Evolutionary conservation across 148 eudicot species (phyloP), one percentile per base, ranked within the genome.

Genomic region (Cornus florida): DNA sequence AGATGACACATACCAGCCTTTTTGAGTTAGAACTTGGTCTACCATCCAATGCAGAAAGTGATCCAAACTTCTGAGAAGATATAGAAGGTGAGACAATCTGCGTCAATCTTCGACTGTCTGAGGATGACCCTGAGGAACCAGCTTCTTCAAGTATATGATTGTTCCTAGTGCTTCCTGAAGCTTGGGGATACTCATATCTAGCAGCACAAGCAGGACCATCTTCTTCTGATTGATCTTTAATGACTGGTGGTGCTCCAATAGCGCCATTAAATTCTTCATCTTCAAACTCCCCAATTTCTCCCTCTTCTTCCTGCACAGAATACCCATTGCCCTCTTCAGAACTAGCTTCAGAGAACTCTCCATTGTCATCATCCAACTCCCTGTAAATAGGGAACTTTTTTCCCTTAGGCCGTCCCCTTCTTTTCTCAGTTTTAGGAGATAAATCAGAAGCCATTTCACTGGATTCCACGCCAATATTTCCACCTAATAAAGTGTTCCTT

Each of bases 21-120:
- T 89, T 93, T 14, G 95, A 90, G 32, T 87, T 86, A 82, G 99
- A 90, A 83, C 85, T 80, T 70, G 98, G 97, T 86, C 97, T 91
- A 75, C 92, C 91, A 79, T 92, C 99, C 74, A 96, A 83, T 65
- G 99, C 98, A 80, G 99, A 96, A 70, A 96, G 88, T 72, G 98
- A 91, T 17, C 97, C 91, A 76, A 96, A 96, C 77, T 96, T 96
- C 90, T 92, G 99, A 81, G 95, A 89, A 80, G 99, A 89, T 12
- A 81, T 75, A 74, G 98, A 90, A 31, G 97, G 95, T 9, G 93
- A 86, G 35, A 78, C 91, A 22, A 79, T 84, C 43, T 81, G 87
- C 67, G 72, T 83, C 80, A 90, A 78, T 87, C 89, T 89, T 59
- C 84, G 88, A 80, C 90, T 82, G 38, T 88, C 97, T 48, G 95